phyloP scores from a whole-genome alignment of 257 asterid species.

The Prunella vulgaris region DNA sequence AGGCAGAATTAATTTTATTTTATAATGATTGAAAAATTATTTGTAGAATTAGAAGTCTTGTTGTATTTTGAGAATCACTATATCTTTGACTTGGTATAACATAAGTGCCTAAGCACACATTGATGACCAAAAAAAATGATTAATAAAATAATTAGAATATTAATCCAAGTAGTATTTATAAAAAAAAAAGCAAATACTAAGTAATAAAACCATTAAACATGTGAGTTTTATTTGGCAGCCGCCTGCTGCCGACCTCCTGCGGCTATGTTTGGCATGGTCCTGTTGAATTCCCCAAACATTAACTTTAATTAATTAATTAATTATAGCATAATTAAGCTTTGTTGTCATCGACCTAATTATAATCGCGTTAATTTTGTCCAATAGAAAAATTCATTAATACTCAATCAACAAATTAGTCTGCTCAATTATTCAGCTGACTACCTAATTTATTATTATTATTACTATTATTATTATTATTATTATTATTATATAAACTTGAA shows the following conservation, averaged over 20 bases:
- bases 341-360: constrained; percentile 24
- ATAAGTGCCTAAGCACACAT: not conserved
- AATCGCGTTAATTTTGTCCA: not conserved
- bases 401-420: constrained; percentile 6
- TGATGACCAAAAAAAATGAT: not conserved
- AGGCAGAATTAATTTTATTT: too few species aligned
- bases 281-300: constrained; percentile 26
- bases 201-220: too few species aligned
- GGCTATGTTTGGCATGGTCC: constrained; percentile 34
- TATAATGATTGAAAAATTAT: too few species aligned
- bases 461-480: not conserved
- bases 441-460: constrained; percentile 16
- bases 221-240: constrained; percentile 12
- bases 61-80: too few species aligned
- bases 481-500: not conserved
- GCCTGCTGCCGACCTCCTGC: constrained; percentile 40
- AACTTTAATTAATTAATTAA: not conserved
- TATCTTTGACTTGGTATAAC: not conserved
- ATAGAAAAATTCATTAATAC: not conserved
- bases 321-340: not conserved
- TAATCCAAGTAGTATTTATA: not conserved
- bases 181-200: not conserved
- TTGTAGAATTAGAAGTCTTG: too few species aligned
- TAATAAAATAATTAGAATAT: too few species aligned
- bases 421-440: constrained; percentile 16